A percentile compares a stretch with the other conserved stretches of the same genome.
Conservation (phyloP, 768 basidiomycete genomes). For the Rhizopogon vulgaris region DNA sequence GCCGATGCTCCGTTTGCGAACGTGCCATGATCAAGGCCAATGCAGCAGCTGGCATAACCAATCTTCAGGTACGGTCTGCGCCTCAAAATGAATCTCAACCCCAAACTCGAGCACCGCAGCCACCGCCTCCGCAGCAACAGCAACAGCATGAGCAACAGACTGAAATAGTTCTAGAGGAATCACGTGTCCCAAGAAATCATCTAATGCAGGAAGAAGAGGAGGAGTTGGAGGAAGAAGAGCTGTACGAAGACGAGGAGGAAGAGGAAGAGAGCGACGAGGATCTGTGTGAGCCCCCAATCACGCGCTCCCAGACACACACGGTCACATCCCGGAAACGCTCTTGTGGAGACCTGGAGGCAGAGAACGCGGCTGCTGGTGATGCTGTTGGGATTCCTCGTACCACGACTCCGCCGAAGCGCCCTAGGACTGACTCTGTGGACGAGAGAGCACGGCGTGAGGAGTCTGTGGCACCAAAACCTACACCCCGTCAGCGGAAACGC, state of each 20-base stretch:
- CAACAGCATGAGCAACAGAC: constrained; percentile 9
- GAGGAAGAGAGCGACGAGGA: constrained; percentile 24
- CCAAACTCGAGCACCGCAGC: constrained; percentile 11
- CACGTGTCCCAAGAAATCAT: constrained; percentile 12
- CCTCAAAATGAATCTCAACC: constrained; percentile 8
- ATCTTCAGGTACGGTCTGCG: constrained; percentile 20
- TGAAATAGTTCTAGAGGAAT: constrained; percentile 23
- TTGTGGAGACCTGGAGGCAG: constrained; percentile 31
- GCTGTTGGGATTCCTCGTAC: constrained; percentile 6
- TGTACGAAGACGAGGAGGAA: constrained; percentile 27
- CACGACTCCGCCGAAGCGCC: constrained; percentile 38
- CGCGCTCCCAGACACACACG: constrained; percentile 6
- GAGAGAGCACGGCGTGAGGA: background rate
- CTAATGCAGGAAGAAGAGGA: constrained; percentile 11
- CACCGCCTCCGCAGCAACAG: constrained; percentile 7
- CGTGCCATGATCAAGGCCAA: constrained; percentile 54
- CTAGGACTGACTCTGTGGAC: constrained; percentile 16
- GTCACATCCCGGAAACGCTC: constrained; percentile 29
- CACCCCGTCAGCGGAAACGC: constrained; percentile 35
- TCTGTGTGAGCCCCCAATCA: background rate
- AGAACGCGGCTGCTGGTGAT: constrained; percentile 3
- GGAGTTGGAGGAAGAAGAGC: constrained; percentile 20
- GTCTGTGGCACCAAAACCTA: background rate
- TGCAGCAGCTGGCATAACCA: constrained; percentile 32
- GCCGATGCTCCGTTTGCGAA: constrained; percentile 68